Conservation (phyloP, 331 rosid genomes). For the Prunus yedoensis region DNA sequence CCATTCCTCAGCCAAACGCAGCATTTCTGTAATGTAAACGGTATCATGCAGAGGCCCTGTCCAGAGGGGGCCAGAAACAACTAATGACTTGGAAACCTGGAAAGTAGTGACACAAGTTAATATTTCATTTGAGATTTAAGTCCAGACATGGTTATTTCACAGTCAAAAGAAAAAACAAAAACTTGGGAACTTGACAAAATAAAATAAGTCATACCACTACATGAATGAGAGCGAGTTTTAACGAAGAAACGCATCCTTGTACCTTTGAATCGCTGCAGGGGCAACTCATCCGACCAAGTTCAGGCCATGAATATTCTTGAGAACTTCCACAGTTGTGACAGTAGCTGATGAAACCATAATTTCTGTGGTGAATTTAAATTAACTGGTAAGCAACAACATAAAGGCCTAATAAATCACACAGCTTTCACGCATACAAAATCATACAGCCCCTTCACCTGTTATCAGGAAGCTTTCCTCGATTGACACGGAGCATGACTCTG, state of each 20-base stretch:
- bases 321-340: constrained; percentile 77
- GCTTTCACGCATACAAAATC: constrained; percentile 2
- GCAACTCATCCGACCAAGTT: constrained; percentile 74
- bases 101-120: constrained; percentile 16
- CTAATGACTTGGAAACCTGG: constrained; percentile 59
- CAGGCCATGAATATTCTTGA: constrained; percentile 64
- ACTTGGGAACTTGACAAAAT: background rate
- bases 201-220: background rate
- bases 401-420: background rate
- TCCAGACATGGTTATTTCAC: background rate
- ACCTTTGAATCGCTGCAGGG: constrained; percentile 65
- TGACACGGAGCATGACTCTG: constrained; percentile 72
- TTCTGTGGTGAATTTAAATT: constrained; percentile 31
- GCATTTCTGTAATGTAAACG: constrained; percentile 62
- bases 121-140: background rate
- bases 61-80: constrained; percentile 97
- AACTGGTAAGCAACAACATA: background rate
- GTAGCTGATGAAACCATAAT: constrained; percentile 73
- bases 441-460: constrained; percentile 61
- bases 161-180: background rate
- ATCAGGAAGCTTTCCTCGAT: constrained; percentile 68
- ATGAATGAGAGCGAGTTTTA: background rate
- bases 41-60: constrained; percentile 86
- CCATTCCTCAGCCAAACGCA: constrained; percentile 71
- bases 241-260: constrained; percentile 20